phyloP scores from a whole-genome alignment of 371 early-diverging fungal genomes.

The Mucor velutinosus region DNA sequence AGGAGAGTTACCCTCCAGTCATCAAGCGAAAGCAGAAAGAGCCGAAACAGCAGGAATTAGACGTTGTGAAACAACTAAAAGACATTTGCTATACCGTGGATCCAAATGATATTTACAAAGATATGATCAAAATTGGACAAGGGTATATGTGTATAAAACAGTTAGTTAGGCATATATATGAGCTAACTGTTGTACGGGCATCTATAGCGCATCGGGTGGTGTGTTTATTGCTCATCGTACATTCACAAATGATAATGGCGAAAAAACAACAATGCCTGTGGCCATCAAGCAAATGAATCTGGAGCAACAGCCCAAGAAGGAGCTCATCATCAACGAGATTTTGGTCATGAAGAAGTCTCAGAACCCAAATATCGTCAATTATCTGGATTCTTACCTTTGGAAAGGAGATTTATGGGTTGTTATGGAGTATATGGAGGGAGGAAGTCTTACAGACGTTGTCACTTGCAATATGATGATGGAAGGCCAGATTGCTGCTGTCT shows the following conservation, averaged over 20 bases:
- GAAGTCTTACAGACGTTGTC: slow-evolving; percentile 75
- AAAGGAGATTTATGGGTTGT: slow-evolving; percentile 76
- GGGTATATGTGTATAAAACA: slow-evolving; percentile 50
- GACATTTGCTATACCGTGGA: slow-evolving; percentile 88
- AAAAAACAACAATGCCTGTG: slow-evolving; percentile 49
- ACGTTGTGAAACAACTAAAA: slow-evolving; percentile 79
- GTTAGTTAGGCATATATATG: background rate
- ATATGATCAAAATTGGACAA: slow-evolving; percentile 90
- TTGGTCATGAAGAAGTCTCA: slow-evolving; percentile 70
- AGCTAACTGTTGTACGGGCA: background rate
- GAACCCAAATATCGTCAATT: slow-evolving; percentile 82
- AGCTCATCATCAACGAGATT: slow-evolving; percentile 85
- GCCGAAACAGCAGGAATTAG: slow-evolving; percentile 31
- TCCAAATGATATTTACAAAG: slow-evolving; percentile 73
- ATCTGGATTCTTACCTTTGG: slow-evolving; percentile 72
- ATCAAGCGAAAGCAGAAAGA: slow-evolving; percentile 24
- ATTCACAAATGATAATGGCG: slow-evolving; percentile 4
- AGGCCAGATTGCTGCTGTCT: slow-evolving; percentile 78
- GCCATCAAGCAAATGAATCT: slow-evolving; percentile 88
- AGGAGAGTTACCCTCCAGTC: slow-evolving; percentile 14
- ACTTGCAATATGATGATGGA: slow-evolving; percentile 81
- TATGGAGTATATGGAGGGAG: slow-evolving; percentile 90
- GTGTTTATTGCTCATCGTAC: slow-evolving; percentile 70
- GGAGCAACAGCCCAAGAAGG: slow-evolving; percentile 83
- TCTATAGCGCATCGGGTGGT: slow-evolving; percentile 37